Evolutionary conservation across 2,329 filamentous ascomycete genomes (phyloP).

Genomic region (Trichoderma hamatum): DNA sequence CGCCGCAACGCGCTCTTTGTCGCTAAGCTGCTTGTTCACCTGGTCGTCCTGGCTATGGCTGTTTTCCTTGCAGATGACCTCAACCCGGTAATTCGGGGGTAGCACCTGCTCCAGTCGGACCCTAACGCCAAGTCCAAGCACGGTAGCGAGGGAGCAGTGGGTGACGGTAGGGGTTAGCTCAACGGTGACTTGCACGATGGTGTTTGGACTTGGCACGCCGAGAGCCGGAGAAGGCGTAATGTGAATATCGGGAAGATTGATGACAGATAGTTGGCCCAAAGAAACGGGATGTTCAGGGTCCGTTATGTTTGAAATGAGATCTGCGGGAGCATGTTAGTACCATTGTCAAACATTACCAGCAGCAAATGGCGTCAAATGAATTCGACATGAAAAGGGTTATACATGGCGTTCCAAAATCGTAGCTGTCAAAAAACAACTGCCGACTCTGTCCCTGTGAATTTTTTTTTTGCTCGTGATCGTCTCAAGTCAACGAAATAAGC

Average conservation of each 20-base stretch:
- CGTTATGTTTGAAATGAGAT: slow-evolving; percentile 91
- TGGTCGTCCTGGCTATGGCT: slow-evolving; percentile 95
- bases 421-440: background rate
- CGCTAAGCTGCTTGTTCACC: slow-evolving; percentile 93
- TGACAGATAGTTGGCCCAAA: slow-evolving; percentile 88
- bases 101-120: slow-evolving; percentile 89
- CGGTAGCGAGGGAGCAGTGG: slow-evolving; percentile 93
- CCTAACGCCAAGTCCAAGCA: slow-evolving; percentile 91
- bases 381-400: background rate
- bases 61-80: slow-evolving; percentile 92
- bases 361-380: background rate
- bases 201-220: slow-evolving; percentile 52
- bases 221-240: slow-evolving; percentile 56
- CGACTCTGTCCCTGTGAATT: background rate
- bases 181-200: slow-evolving; percentile 74
- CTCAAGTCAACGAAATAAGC: background rate
- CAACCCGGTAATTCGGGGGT: slow-evolving; percentile 87
- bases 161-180: slow-evolving; percentile 95
- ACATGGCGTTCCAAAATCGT: background rate
- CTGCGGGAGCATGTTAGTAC: slow-evolving; percentile 50
- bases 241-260: slow-evolving; percentile 92
- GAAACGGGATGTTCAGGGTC: slow-evolving; percentile 97
- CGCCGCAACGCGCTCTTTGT: slow-evolving; percentile 95
- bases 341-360: background rate
- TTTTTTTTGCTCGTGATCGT: background rate